Percentiles rank a stretch among this genome's conserved stretches.
These are phyloP conservation scores for Nicotiana paniculata DNA, from an alignment of 257 asterid species.

Conservation along the genomic window DNA sequence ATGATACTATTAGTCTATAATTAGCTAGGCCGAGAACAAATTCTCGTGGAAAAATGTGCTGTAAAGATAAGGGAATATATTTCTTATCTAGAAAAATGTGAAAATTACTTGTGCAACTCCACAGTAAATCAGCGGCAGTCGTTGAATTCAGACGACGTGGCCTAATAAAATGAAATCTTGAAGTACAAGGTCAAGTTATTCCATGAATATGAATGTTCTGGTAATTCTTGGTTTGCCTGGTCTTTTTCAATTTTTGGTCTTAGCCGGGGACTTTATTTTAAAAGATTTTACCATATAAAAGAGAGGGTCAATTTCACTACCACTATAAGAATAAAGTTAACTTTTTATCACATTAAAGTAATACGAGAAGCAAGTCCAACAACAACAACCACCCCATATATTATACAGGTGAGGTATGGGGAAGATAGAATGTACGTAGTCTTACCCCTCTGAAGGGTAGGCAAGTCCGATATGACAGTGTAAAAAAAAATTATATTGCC, in stretches of 20 bases:
- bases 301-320: too few species aligned
- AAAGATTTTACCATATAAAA: too few species aligned
- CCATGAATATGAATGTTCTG: background rate
- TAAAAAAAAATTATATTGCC: too few species aligned
- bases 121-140: background rate
- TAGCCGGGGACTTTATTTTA: background rate
- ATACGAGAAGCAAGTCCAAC: too few species aligned
- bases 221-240: background rate
- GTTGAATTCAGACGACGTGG: background rate
- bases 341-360: too few species aligned
- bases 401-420: too few species aligned
- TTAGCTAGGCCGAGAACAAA: constrained; percentile 25
- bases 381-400: too few species aligned
- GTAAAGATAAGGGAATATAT: constrained; percentile 37
- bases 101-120: background rate
- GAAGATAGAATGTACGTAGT: too few species aligned
- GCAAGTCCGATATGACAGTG: too few species aligned
- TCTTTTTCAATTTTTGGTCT: background rate
- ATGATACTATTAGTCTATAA: constrained; percentile 10
- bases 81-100: constrained; percentile 13
- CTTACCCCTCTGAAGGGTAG: too few species aligned
- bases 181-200: background rate
- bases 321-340: too few species aligned
- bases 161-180: background rate
- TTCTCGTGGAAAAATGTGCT: constrained; percentile 24